Base-by-base conservation (phyloP, 106 monocot genomes). In the Apostasia shenzhenica region DNA sequence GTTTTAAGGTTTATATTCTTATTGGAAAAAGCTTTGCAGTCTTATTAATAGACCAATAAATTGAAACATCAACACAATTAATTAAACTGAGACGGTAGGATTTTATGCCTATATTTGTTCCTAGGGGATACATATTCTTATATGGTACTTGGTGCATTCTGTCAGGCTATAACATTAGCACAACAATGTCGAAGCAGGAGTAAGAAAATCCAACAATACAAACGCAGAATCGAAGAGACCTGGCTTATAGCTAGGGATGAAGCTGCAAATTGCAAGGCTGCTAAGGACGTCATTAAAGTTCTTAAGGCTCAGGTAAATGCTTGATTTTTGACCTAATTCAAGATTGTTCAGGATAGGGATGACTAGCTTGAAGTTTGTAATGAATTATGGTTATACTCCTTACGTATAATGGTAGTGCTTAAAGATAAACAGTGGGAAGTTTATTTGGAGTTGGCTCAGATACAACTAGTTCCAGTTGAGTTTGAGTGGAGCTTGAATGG, bases 211-310 rank as follows among this genome's bases (percentile, higher is more conserved):
- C 78, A 81, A 40, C 68, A 80, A 2, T 87, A 80, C 66, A 94
- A 87, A 70, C 70, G 70, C 52, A 80, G 77, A 85, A 77, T 90
- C 57, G 79, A 94, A 49, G 94, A 94, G 44, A 87, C 82, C 14
- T 91, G 84, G 84, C 72, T 78, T 42, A 11, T 87, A 55, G 84
- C 90, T 67, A 90, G 77, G 44, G 76, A 87, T 75, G 94, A 94
- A 79, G 82, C 94, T 77, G 82, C 82, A 50, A 94, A 87, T 14
- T 94, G 82, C 80, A 94, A 90, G 77, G 90, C 87, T 55, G 84
- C 90, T 58, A 90, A 85, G 77, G 82, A 85, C 71, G 67, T 91
- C 41, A 90, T 94, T 49, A 87, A 83, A 65, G 76, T 87, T 66
- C 68, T 94, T 45, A 82, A 68, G 8, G 72, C 80, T 61, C 82